Evolutionary conservation across 495 filamentous ascomycete genomes (phyloP).

Genomic region (Hypoxylon intermedium): DNA sequence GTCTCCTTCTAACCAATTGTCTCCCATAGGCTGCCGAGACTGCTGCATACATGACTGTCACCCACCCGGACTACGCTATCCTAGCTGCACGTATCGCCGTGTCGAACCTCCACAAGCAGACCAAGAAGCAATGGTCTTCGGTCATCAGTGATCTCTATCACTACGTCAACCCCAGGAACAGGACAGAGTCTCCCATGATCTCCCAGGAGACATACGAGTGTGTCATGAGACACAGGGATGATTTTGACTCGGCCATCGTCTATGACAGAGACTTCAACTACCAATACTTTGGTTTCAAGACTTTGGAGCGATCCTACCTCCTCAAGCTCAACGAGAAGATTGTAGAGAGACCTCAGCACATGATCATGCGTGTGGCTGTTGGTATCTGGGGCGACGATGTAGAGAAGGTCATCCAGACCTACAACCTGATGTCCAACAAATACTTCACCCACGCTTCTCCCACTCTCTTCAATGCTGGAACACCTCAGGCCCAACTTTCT

Average conservation of each 20-base stretch:
- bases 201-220: conserved; percentile 84
- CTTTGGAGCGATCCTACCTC: conserved; percentile 94
- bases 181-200: conserved; percentile 87
- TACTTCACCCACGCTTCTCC: conserved; percentile 98
- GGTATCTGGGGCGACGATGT: conserved; percentile 95
- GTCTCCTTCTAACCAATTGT: conserved; percentile 12
- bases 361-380: conserved; percentile 99
- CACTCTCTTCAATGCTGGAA: conserved; percentile 97
- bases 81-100: conserved; percentile 98
- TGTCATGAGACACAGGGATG: conserved; percentile 93
- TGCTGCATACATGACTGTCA: conserved; percentile 99
- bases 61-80: conserved; percentile 98
- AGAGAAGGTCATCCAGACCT: conserved; percentile 93
- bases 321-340: conserved; percentile 91
- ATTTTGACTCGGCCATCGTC: conserved; percentile 97
- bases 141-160: conserved; percentile 93
- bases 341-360: conserved; percentile 94
- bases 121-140: conserved; percentile 97
- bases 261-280: conserved; percentile 99
- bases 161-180: conserved; percentile 96
- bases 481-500: conserved; percentile 88
- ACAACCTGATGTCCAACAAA: conserved; percentile 97
- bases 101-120: conserved; percentile 99
- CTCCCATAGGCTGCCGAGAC: conserved; percentile 87
- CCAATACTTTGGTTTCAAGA: conserved; percentile 99